Conservation (phyloP, 225 moss, liverwort and hornwort species). For the Polytrichum formosum region DNA sequence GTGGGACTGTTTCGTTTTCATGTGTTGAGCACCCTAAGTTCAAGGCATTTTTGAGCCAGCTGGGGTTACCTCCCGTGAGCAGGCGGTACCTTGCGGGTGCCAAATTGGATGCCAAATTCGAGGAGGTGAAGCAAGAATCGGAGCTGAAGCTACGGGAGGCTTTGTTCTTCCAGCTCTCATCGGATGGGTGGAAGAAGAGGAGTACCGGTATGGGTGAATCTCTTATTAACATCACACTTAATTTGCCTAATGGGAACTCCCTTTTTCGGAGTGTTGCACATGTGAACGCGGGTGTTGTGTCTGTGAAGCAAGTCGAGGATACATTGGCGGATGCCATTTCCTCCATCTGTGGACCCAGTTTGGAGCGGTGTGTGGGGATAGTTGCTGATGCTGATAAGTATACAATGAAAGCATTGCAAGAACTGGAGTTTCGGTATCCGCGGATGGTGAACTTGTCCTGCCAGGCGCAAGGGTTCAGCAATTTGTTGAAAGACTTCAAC, state of each 20-base stretch:
- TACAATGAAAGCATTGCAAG: constrained; percentile 72
- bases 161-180: constrained; percentile 83
- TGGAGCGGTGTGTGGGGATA: constrained; percentile 85
- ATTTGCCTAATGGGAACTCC: constrained; percentile 82
- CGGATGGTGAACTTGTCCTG: constrained; percentile 95
- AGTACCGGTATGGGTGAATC: constrained; percentile 71
- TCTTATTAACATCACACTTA: constrained; percentile 74
- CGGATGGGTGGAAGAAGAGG: constrained; percentile 87
- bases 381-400: constrained; percentile 85
- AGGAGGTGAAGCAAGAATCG: constrained; percentile 81
- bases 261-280: constrained; percentile 83
- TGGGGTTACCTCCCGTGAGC: constrained; percentile 77
- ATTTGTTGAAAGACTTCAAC: constrained; percentile 84
- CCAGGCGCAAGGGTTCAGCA: constrained; percentile 79
- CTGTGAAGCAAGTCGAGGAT: constrained; percentile 81
- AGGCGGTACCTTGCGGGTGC: constrained; percentile 68
- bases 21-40: constrained; percentile 96
- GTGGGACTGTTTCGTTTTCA: constrained; percentile 79
- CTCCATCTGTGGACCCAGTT: constrained; percentile 60
- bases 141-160: constrained; percentile 84
- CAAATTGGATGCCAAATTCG: constrained; percentile 81
- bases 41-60: constrained; percentile 72
- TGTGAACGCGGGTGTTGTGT: constrained; percentile 71
- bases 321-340: constrained; percentile 75
- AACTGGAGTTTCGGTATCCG: constrained; percentile 83